These are phyloP conservation scores for Nemania serpens DNA, from an alignment of 2,329 filamentous ascomycete genomes.

Conservation along the genomic window DNA sequence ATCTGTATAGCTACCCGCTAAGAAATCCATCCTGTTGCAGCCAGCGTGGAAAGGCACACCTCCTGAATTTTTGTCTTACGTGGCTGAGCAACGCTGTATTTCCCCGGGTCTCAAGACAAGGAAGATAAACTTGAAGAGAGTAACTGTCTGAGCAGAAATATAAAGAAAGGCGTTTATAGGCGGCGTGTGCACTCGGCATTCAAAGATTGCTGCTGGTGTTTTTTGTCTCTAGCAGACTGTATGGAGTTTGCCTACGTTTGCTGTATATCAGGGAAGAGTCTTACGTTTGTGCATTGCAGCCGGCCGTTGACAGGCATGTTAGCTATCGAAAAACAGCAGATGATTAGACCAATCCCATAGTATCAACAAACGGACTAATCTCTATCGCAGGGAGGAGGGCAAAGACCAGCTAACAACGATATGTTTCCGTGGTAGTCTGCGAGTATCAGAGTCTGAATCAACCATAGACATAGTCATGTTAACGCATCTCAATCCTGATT, in stretches of 20 bases:
- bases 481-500: constrained; percentile 68
- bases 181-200: no score
- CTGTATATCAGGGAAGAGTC: neutral
- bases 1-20: neutral
- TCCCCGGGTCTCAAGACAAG: no score
- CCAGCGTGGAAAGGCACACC: neutral
- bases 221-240: neutral
- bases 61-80: no score
- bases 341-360: neutral
- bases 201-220: neutral
- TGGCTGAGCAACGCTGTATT: no score
- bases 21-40: neutral
- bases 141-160: no score
- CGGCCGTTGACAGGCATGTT: neutral
- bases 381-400: neutral
- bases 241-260: neutral
- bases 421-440: neutral
- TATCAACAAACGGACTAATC: neutral
- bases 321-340: neutral
- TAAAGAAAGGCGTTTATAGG: no score
- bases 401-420: neutral
- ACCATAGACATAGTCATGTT: constrained; percentile 6
- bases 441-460: neutral
- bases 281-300: neutral
- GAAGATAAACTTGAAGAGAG: no score